Base-by-base conservation (phyloP, 2,329 filamentous ascomycete species). In the Capronia epimyces region DNA sequence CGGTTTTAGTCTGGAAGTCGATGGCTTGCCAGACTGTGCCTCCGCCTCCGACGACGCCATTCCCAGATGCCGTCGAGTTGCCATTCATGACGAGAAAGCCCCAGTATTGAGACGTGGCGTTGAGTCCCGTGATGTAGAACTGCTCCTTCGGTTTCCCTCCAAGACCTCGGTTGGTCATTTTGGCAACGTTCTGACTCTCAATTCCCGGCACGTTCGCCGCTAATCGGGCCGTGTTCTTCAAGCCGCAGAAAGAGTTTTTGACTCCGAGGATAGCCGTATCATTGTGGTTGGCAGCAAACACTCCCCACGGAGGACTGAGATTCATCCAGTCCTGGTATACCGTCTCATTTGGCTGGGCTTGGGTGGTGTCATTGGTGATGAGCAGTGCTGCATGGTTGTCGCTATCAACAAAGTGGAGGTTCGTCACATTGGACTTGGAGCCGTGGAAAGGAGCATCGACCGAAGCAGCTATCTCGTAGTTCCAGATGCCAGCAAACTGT, bases 361-460 rank as follows among this genome's bases (percentile, higher is more conserved):
- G 63, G 0, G 85, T 89, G 43, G 90, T 70, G 61, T 90, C 85
- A 46, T 82, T 77, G 0, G 89, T 94, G 39, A 86, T 83, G 36
- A 98, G 75, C 21, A 98, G 74, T 1, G 88, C 86, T 2, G 88
- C 84, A 24, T 77, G 78, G 37, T 81, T 83, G 67, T 97, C 93
- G 20, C 87, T 89, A 64, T 97, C 93, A 46, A 96, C 81, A 69
- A 90, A 86, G 60, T 82, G 79, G 6, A 96, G 74, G 57, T 84
- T 79, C 60, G 80, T 87, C n/a, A 34, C 41, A 22, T 51, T 45
- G 16, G 34, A 31, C 29, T 32, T 21, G 29, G 70, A 75, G 5
- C 27, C 39, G 68, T 94, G 85, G 65, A 87, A 96, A 53, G 78
- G 86, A 1, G 73, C 78, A 61, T 95, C 85, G n/a, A 84, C 82